These are phyloP conservation scores for Fraxinus baroniana DNA, from an alignment of 305 asterid genomes.

Conservation along the genomic window DNA sequence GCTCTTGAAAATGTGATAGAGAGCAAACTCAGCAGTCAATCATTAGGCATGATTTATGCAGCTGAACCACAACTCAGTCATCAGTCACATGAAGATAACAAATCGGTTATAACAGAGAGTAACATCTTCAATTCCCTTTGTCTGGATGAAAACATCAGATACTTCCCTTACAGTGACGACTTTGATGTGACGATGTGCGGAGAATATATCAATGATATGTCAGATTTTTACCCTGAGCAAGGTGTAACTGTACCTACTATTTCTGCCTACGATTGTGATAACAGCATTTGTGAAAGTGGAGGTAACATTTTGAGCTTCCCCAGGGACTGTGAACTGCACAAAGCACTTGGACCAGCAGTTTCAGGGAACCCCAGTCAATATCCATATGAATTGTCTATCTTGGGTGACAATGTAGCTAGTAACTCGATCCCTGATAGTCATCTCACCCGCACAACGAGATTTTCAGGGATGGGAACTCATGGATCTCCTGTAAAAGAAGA, in stretches of 20 bases:
- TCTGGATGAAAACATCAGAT: constrained; percentile 36
- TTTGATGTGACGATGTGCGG: constrained; percentile 19
- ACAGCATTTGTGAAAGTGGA: constrained; percentile 27
- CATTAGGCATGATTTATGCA: constrained; percentile 29
- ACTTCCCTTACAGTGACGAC: constrained; percentile 32
- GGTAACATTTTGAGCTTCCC: constrained; percentile 39
- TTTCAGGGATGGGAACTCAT: constrained; percentile 33
- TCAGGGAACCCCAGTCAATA: constrained; percentile 18
- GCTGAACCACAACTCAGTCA: constrained; percentile 29
- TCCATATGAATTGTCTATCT: constrained; percentile 27
- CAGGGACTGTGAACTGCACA: constrained; percentile 44
- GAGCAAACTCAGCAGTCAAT: constrained; percentile 32
- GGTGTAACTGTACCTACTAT: constrained; percentile 27
- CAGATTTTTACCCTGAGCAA: constrained; percentile 34
- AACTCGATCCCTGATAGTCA: constrained; percentile 29
- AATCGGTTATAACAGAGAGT: constrained; percentile 30
- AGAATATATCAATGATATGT: constrained; percentile 32
- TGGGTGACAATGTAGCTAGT: constrained; percentile 27
- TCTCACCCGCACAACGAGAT: constrained; percentile 22
- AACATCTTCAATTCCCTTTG: constrained; percentile 24
- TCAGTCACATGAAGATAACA: constrained; percentile 35
- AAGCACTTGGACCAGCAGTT: constrained; percentile 41
- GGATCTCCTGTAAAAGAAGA: constrained; percentile 30
- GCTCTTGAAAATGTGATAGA: constrained; percentile 30
- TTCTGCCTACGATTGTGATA: constrained; percentile 27